Evolutionary conservation across 345 rosid genomes (phyloP).

Genomic region (Populus alba): DNA sequence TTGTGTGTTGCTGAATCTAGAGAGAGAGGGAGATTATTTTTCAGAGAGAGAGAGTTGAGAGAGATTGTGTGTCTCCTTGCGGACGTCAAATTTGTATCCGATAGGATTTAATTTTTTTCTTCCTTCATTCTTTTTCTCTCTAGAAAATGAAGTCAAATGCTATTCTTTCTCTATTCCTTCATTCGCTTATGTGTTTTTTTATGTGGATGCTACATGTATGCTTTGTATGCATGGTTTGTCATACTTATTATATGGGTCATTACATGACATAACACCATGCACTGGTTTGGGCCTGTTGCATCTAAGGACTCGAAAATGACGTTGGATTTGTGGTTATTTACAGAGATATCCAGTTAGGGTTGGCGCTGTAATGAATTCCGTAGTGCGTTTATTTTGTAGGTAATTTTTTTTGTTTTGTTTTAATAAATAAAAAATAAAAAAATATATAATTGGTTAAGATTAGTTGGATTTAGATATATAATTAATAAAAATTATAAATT

Average conservation of each 20-base stretch:
- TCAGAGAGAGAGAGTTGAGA: constrained; percentile 40
- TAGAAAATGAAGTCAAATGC: constrained; percentile 50
- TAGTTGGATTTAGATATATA: too few relatives aligned
- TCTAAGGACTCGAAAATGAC: neutral
- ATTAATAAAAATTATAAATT: too few relatives aligned
- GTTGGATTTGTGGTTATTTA: neutral
- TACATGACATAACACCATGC: neutral
- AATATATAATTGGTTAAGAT: too few relatives aligned
- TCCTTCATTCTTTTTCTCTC: constrained; percentile 31
- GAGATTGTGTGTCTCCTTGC: constrained; percentile 58
- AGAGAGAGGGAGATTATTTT: constrained; percentile 16
- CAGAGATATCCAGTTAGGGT: neutral
- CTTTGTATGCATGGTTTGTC: neutral
- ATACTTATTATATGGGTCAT: neutral
- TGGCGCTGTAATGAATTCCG: neutral
- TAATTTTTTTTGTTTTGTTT: too few relatives aligned
- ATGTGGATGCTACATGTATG: neutral
- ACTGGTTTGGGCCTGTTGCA: neutral
- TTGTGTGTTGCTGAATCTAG: constrained; percentile 52
- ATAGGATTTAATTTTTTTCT: constrained; percentile 16
- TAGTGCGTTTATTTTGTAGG: too few relatives aligned
- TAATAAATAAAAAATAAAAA: too few relatives aligned
- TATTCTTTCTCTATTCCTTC: constrained; percentile 16
- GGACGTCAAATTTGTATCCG: constrained; percentile 58
- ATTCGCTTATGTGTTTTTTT: neutral